Evolutionary conservation across 148 eudicot species (phyloP).

Genomic region (Arbutus unedo): DNA sequence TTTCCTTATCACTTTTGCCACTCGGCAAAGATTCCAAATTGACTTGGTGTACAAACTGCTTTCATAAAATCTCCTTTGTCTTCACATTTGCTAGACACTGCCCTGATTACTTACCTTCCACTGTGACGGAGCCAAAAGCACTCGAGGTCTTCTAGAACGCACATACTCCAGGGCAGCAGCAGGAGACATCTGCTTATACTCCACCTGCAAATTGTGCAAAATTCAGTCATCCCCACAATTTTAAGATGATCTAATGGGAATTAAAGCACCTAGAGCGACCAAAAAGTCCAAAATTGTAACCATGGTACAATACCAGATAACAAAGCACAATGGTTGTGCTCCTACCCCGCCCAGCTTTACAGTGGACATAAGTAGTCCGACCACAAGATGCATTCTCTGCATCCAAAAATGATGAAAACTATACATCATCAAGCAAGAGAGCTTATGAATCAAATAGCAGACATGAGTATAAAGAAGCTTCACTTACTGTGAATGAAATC

Average conservation of each 20-base stretch:
- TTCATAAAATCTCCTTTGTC: background rate
- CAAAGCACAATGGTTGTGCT: conserved; percentile 87
- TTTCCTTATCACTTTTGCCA: background rate
- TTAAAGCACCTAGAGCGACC: background rate
- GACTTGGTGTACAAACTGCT: background rate
- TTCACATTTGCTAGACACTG: background rate
- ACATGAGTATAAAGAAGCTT: background rate
- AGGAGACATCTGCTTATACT: conserved; percentile 61
- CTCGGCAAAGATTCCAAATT: background rate
- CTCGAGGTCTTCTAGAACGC: conserved; percentile 66
- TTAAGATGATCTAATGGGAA: background rate
- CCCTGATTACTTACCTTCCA: conserved; percentile 39
- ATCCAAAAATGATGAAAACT: conserved; percentile 7
- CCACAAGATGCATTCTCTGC: conserved; percentile 60
- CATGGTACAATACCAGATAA: conserved; percentile 45
- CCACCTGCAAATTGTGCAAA: conserved; percentile 40
- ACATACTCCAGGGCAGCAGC: conserved; percentile 59
- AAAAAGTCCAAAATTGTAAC: background rate
- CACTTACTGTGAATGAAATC: conserved; percentile 68
- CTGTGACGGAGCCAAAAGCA: conserved; percentile 63
- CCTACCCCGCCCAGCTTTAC: conserved; percentile 95
- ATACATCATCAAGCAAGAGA: conserved; percentile 10
- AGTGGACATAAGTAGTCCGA: conserved; percentile 79
- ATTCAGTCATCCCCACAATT: background rate
- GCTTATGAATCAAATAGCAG: background rate